Conservation (phyloP, 805 yeast species). For the Kazachstania viticola region DNA sequence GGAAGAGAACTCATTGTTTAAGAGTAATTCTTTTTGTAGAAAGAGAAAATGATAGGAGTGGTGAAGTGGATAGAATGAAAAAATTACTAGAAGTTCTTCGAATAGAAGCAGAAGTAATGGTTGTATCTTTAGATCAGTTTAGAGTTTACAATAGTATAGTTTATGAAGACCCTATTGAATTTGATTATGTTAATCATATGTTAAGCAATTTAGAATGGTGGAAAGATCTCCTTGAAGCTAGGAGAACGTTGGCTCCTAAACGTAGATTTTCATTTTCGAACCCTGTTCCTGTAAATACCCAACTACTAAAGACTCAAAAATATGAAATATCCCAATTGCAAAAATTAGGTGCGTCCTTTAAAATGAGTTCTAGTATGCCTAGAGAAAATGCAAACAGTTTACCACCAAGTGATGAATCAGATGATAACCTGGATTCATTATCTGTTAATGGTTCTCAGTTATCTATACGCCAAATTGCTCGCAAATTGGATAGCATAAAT, state of each 20-base stretch:
- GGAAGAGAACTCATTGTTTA: constrained; percentile 68
- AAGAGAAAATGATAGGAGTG: constrained; percentile 50
- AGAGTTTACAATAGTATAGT: constrained; percentile 64
- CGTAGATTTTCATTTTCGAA: constrained; percentile 24
- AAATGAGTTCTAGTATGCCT: constrained; percentile 56
- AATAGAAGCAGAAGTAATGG: constrained; percentile 72
- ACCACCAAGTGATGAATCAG: constrained; percentile 21
- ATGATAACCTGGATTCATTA: constrained; percentile 19
- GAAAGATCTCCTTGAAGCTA: constrained; percentile 51
- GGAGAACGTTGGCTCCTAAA: constrained; percentile 29
- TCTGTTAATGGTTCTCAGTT: constrained; percentile 8
- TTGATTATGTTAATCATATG: constrained; percentile 37
- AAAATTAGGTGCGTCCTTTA: constrained; percentile 65
- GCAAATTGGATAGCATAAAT: constrained; percentile 3
- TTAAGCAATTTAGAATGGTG: constrained; percentile 77
- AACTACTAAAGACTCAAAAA: constrained; percentile 16
- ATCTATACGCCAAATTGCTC: constrained; percentile 6
- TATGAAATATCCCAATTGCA: constrained; percentile 51
- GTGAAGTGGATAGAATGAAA: constrained; percentile 52
- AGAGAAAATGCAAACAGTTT: constrained; percentile 21
- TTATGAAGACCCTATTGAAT: constrained; percentile 43
- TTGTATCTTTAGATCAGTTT: constrained; percentile 51
- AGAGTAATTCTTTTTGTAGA: constrained; percentile 90
- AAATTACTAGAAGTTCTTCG: constrained; percentile 65
- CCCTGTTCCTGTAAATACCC: constrained; percentile 15